A percentile compares a stretch with the other conserved stretches of the same genome.
Evolutionary conservation across 768 basidiomycete species (phyloP).

Genomic region (Mycena crocata): DNA sequence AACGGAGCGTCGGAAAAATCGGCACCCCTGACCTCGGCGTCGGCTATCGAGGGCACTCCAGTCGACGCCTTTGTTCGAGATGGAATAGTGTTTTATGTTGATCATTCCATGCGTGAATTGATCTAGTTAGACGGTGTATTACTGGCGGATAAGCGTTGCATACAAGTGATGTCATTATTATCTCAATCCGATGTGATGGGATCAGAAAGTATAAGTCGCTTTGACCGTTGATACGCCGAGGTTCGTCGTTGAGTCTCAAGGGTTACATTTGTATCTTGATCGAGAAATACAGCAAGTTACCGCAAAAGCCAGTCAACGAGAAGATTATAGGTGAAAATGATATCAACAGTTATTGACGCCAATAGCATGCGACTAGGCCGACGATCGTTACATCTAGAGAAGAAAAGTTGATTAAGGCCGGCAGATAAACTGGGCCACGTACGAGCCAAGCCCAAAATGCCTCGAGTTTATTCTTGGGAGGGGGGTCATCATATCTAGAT

Average conservation of each 20-base stretch:
- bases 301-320: too few species aligned
- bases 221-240: too few species aligned
- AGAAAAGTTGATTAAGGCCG: not conserved
- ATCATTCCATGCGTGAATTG: slow-evolving; percentile 66
- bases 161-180: too few species aligned
- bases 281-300: too few species aligned
- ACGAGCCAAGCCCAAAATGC: slow-evolving; percentile 34
- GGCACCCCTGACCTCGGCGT: slow-evolving; percentile 46
- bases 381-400: slow-evolving; percentile 23
- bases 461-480: slow-evolving; percentile 27
- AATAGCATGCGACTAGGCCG: too few species aligned
- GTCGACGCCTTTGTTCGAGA: slow-evolving; percentile 79
- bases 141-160: too few species aligned
- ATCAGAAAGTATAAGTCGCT: slow-evolving; percentile 12
- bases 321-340: too few species aligned
- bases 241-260: too few species aligned
- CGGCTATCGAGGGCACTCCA: slow-evolving; percentile 57
- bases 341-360: too few species aligned
- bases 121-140: slow-evolving; percentile 33
- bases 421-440: not conserved
- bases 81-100: slow-evolving; percentile 75
- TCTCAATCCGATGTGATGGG: slow-evolving; percentile 30
- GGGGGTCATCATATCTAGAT: slow-evolving; percentile 29
- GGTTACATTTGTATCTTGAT: too few species aligned
- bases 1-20: slow-evolving; percentile 69